Percentiles rank a stretch among this genome's conserved stretches.
Evolutionary conservation across 176 grass and related monocot genomes (phyloP).

Genomic region (Carex parvula): DNA sequence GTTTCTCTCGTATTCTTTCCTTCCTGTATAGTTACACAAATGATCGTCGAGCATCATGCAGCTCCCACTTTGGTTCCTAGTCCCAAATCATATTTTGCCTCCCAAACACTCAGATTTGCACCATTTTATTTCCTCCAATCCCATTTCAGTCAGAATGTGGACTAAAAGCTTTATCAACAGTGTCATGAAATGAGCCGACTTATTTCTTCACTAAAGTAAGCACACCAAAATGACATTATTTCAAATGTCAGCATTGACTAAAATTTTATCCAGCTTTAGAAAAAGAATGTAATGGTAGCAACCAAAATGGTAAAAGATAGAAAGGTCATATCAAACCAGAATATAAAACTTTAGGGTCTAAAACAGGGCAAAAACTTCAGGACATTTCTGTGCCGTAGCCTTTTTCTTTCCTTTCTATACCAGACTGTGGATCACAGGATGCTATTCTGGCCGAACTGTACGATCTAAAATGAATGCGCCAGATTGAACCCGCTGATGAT

Average conservation of each 20-base stretch:
- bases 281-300: not conserved
- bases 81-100: not conserved
- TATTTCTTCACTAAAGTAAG: not conserved
- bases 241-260: not conserved
- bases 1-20: not conserved
- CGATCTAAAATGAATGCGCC: not conserved
- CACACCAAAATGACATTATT: not conserved
- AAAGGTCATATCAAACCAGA: not conserved
- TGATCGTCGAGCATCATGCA: not conserved
- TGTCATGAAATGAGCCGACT: not conserved
- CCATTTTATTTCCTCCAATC: not conserved
- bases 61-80: not conserved
- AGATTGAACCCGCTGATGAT: not conserved
- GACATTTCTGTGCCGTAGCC: not conserved
- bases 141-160: not conserved
- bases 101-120: not conserved
- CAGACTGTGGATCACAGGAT: not conserved
- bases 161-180: not conserved
- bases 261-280: not conserved
- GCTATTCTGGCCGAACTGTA: not conserved
- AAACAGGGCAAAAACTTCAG: not conserved
- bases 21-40: slow-evolving; percentile 14
- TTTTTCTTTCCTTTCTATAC: not conserved
- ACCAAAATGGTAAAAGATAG: not conserved
- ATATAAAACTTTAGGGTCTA: not conserved